Conservation (phyloP, 2,329 filamentous ascomycete genomes). For the Penicillium palitans region DNA sequence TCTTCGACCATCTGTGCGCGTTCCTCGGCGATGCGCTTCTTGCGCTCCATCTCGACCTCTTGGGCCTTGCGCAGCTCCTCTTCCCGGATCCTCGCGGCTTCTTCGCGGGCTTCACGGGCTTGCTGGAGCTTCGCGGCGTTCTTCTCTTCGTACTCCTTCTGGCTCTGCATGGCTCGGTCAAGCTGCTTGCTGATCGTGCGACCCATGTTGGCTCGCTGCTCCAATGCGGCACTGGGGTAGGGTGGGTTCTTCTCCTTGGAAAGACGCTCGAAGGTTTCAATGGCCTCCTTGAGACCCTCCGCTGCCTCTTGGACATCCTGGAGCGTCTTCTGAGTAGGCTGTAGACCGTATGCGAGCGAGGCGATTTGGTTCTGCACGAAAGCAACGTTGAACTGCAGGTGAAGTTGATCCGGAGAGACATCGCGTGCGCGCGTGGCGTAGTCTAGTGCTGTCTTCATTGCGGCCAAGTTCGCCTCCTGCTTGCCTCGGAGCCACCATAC, state of each 20-base stretch:
- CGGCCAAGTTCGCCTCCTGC: conserved; percentile 61
- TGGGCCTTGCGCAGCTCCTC: conserved; percentile 69
- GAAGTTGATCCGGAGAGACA: conserved; percentile 76
- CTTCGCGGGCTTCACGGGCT: conserved; percentile 76
- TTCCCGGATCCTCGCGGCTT: conserved; percentile 74
- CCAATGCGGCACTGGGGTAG: conserved; percentile 85
- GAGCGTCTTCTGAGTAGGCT: conserved; percentile 74
- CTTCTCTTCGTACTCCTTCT: conserved; percentile 88
- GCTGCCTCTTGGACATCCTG: conserved; percentile 79
- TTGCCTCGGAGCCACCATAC: conserved; percentile 83
- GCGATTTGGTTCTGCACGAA: conserved; percentile 97
- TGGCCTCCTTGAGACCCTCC: conserved; percentile 80
- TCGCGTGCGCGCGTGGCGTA: conserved; percentile 69
- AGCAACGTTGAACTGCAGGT: conserved; percentile 96
- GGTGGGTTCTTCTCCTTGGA: conserved; percentile 68
- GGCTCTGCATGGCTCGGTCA: conserved; percentile 77
- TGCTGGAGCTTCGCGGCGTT: conserved; percentile 85
- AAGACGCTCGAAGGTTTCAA: conserved; percentile 64
- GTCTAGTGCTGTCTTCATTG: conserved; percentile 64
- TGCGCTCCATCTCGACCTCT: conserved; percentile 69
- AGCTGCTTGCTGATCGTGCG: conserved; percentile 92
- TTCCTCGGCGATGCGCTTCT: conserved; percentile 82
- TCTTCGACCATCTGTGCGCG: conserved; percentile 76
- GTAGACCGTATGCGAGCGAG: conserved; percentile 71
- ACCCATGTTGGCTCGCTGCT: conserved; percentile 96